Conservation (phyloP, 305 asterid species). For the Fraxinus xanthoxyloides region DNA sequence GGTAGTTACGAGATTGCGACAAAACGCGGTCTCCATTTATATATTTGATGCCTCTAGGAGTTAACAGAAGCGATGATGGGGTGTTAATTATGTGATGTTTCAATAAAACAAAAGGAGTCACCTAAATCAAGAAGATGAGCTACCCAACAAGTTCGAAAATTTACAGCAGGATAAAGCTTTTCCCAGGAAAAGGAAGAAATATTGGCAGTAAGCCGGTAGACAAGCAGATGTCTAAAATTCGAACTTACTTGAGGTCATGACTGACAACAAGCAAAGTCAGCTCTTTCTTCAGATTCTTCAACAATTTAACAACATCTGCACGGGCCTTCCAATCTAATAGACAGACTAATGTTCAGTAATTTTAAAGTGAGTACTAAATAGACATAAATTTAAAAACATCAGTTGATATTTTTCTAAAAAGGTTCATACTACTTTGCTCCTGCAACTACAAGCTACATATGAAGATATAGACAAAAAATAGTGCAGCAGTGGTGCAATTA, state of each 20-base stretch:
- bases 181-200: background rate
- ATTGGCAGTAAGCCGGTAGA: conserved; percentile 5
- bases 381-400: conserved; percentile 8
- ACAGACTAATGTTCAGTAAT: conserved; percentile 16
- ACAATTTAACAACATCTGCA: conserved; percentile 81
- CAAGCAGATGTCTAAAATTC: conserved; percentile 13
- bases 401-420: background rate
- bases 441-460: background rate
- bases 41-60: background rate
- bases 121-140: conserved; percentile 2
- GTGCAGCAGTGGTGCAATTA: background rate
- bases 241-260: conserved; percentile 87
- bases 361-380: conserved; percentile 4
- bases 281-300: conserved; percentile 76
- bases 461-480: background rate
- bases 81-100: background rate
- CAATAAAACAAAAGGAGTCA: background rate
- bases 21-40: background rate
- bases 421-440: background rate
- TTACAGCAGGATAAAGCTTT: background rate
- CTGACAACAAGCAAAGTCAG: conserved; percentile 85
- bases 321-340: conserved; percentile 94
- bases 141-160: background rate
- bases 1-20: background rate
- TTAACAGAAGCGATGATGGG: background rate